phyloP scores from a whole-genome alignment of 305 asterid species.

The Petunia hybrid region DNA sequence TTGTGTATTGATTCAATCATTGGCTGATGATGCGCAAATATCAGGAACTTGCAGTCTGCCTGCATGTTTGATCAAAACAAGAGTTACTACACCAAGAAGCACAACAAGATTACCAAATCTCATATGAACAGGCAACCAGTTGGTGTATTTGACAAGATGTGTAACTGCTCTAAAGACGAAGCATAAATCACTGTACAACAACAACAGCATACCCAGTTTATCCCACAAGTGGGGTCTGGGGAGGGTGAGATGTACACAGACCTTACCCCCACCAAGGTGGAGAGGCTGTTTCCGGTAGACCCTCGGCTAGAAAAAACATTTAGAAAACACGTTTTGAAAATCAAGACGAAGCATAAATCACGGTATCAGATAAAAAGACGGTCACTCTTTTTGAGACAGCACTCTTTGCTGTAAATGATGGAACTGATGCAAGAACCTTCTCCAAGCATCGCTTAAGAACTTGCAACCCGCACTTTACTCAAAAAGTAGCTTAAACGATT shows the following conservation, averaged over 20 bases:
- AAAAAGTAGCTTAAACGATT: not conserved
- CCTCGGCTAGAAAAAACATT: too few species aligned
- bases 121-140: conserved; percentile 12
- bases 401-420: conserved; percentile 10
- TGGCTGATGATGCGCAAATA: conserved; percentile 94
- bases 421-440: conserved; percentile 11
- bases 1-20: conserved; percentile 87
- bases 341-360: not conserved
- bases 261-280: too few species aligned
- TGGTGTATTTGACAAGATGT: not conserved
- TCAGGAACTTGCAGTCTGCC: conserved; percentile 96
- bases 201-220: too few species aligned
- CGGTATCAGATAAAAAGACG: conserved; percentile 16
- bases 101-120: conserved; percentile 10
- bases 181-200: not conserved
- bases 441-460: not conserved
- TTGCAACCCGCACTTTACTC: conserved; percentile 7
- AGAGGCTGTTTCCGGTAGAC: too few species aligned
- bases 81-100: conserved; percentile 30
- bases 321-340: too few species aligned
- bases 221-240: too few species aligned
- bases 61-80: conserved; percentile 47
- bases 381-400: not conserved
- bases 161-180: not conserved
- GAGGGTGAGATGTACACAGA: too few species aligned